Base-by-base conservation (phyloP, 2,329 filamentous ascomycete genomes). In the Epichloe uncinata region DNA sequence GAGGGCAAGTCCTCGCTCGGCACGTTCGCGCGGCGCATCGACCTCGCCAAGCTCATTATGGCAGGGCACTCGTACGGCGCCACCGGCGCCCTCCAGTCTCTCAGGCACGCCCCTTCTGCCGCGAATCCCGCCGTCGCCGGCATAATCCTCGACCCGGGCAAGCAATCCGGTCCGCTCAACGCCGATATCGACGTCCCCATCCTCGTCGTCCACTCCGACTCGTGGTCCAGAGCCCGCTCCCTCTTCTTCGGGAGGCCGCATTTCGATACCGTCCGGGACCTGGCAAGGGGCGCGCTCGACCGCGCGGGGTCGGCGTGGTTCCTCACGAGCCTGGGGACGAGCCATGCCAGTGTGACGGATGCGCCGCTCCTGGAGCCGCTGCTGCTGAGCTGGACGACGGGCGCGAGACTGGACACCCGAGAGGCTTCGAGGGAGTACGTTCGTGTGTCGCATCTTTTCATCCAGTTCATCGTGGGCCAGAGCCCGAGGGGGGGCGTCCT, bases 1-100 rank as follows among this genome's bases (percentile, higher is more conserved):
- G 77, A 75, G 60, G 77, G 71, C 42, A 57, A 56, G 20, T 64
- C 65, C 20, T 64, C 65, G 54, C 69, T 81, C 1, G 57, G 66
- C 4, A 63, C 65, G n/a, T 85, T 80, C 72, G 61, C 67, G 36
- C 64, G 66, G 50, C 71, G 78, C 9, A 70, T 85, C 6, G 72
- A 82, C 59, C 55, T 69, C 22, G 64, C 72, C 34, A 69, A 73
- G 36, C 70, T 82, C 55, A 71, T 78, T 43, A 69, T 84, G 12
- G 75, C 69, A 4, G 81, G 81, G 0, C 81, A 85, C 59, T 82
- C 78, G 0, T 84, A 81, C 63, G 81, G 81, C 45, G 81, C 80
- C 2, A 84, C 82, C 0, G 72, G 77, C 3, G 80, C 78, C 0
- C 67, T 84, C 18, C 78, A 81, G 52, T 73, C 77, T 3, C 67